Base-by-base conservation (phyloP, 2,329 filamentous ascomycete genomes). In the Penicillium sp. region DNA sequence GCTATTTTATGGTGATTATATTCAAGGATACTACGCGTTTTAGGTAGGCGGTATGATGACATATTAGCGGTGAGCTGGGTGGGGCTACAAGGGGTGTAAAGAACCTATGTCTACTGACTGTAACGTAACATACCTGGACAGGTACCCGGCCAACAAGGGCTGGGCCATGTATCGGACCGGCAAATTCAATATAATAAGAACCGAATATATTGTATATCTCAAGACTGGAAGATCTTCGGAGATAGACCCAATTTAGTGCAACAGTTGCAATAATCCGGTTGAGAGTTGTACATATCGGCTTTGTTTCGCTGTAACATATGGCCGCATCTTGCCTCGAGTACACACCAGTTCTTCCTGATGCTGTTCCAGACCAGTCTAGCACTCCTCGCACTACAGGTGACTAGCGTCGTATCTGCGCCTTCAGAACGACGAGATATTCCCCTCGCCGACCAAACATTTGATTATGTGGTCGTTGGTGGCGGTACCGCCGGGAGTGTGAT, bases 381-480 rank as follows among this genome's bases (percentile, higher is more conserved):
- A 12, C 50, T 36, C 13, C 61, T 64, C 38, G 27, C 59, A 29
- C 39, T 64, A 8, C 61, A 60, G 15, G 50, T 38, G 12, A 56
- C 43, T 25, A 21, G 49, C 21, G 56, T 43, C 6, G 13, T 7
- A 15, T 49, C 59, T 3, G 35, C 25, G 1, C 17, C 33, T 21
- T 36, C 50, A 2, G 31, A 27, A 12, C 45, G 27, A 10, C 21
- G 39, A 19, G 19, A 10, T 5, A 25, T 19, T 15, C 61, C 61
- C 19, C 13, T 64, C 9, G 15, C 19, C 12, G 53, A 57, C 10
- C 12, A 35, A 10, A 57, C 53, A n/a, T 70, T 68, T 17, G 66
- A 70, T 52, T 70, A 68, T 31, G 51, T 71, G 9, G 61, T 72
- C 31, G 64, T 68, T 15, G 68, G 66, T 4, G 66, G 70, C 8